Base-by-base conservation (phyloP, 371 early-diverging fungal species). In the Apophysomyces sp. region DNA sequence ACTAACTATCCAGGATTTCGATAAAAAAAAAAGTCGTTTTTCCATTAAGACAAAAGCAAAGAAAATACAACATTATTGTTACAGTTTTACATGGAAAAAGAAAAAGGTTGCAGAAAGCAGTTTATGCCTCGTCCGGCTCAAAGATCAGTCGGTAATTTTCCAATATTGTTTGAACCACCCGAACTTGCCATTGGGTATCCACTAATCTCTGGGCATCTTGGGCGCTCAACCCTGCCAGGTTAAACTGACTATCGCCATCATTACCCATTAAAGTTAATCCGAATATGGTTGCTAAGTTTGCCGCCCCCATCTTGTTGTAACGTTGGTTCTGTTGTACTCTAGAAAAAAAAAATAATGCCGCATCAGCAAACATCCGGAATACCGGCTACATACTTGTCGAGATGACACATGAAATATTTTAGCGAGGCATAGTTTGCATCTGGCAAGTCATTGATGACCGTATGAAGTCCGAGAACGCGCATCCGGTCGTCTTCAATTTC, bases 211-310 rank as follows among this genome's bases (percentile, higher is more conserved):
- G 59, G 31, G 59, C 21, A 32, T 60, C 61, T 18, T 27, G 60
- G 28, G 44, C 41, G 36, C 16, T 39, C 58, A 58, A 28, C 16
- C 27, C 29, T 27, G 41, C 39, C 41, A 58, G 37, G 26, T 65
- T 66, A 51, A 44, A 44, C 27, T 72, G 76, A 11, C 67, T 58
- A 7, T 69, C 68, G 11, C 65, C 31, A 30, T 73, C 73, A 24
- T 73, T 70, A 28, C 81, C 87, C 72, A 94, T 81, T 26, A 97
- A 72, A 4, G 94, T 94, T 11, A 96, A 92, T 1, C 96, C 97
- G 79, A 92, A 92, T 16, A 92, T 88, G 40, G 95, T 91, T 26
- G 92, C 84, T 52, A 97, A 67, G 68, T 95, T 95, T 16, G 83
- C 78, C 11, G 84, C 80, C 16, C 83, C 84, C 96, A 97, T 97